Percentiles rank a stretch among this genome's conserved stretches.
phyloP scores from a whole-genome alignment of 768 basidiomycete genomes.

The Mycena amicta region DNA sequence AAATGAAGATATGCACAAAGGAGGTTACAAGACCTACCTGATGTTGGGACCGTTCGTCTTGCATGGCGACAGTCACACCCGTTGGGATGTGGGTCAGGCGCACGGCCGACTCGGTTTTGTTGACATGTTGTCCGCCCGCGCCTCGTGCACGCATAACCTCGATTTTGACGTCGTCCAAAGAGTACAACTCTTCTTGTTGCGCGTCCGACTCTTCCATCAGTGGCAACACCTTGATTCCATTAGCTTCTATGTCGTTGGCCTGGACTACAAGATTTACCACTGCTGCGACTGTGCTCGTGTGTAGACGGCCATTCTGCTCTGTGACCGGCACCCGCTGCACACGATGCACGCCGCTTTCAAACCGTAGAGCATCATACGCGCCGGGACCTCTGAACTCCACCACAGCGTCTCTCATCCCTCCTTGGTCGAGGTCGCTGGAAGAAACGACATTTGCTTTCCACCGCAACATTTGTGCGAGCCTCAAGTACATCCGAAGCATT shows the following conservation, averaged over 20 bases:
- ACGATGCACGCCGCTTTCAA: slow-evolving; percentile 95
- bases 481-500: slow-evolving; percentile 79
- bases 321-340: slow-evolving; percentile 94
- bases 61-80: slow-evolving; percentile 95
- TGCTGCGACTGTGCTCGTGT: slow-evolving; percentile 88
- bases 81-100: slow-evolving; percentile 91
- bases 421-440: slow-evolving; percentile 57
- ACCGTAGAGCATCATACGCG: slow-evolving; percentile 76
- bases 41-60: slow-evolving; percentile 96
- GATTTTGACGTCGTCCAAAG: slow-evolving; percentile 82
- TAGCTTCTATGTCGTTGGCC: too few relatives aligned
- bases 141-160: slow-evolving; percentile 98
- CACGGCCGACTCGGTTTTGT: slow-evolving; percentile 97
- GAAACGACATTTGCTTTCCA: slow-evolving; percentile 69
- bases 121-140: slow-evolving; percentile 97
- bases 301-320: slow-evolving; percentile 83
- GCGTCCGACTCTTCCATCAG: slow-evolving; percentile 67
- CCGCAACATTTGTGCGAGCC: slow-evolving; percentile 52
- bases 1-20: neutral
- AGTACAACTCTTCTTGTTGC: slow-evolving; percentile 65
- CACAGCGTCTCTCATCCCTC: slow-evolving; percentile 78
- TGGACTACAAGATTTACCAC: slow-evolving; percentile 69
- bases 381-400: slow-evolving; percentile 79
- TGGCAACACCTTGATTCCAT: slow-evolving; percentile 84
- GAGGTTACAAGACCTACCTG: slow-evolving; percentile 51